These are phyloP conservation scores for Agapanthus africanus DNA, from an alignment of 106 monocot species.

Conservation along the genomic window DNA sequence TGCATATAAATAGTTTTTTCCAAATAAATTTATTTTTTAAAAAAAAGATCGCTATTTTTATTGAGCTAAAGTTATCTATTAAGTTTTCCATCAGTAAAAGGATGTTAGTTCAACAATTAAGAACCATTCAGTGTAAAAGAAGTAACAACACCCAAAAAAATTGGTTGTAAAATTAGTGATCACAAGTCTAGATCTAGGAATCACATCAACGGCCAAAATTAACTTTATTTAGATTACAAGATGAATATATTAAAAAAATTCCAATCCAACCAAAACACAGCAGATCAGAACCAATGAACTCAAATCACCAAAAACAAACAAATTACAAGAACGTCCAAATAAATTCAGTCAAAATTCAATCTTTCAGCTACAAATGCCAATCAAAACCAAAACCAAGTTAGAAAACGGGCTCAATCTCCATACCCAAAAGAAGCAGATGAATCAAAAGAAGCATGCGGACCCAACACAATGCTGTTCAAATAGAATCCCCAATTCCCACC, in stretches of 20 bases:
- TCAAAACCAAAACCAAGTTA: neutral
- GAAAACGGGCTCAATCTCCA: neutral
- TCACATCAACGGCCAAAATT: neutral
- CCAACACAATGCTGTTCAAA: neutral
- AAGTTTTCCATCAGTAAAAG: too few relatives aligned
- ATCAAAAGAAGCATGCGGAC: neutral
- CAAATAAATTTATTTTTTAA: neutral
- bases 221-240: neutral
- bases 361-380: neutral
- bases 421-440: neutral
- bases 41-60: too few relatives aligned
- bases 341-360: neutral
- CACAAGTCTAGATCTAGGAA: neutral
- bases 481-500: neutral
- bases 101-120: too few relatives aligned
- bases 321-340: too few relatives aligned
- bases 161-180: too few relatives aligned
- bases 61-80: too few relatives aligned
- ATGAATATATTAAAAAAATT: neutral
- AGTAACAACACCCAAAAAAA: neutral
- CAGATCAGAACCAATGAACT: neutral
- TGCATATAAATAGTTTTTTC: too few relatives aligned
- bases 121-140: too few relatives aligned
- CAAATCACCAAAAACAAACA: neutral
- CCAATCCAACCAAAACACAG: neutral